Evolutionary conservation across 495 filamentous ascomycete genomes (phyloP).

Genomic region (Evernia prunastri): DNA sequence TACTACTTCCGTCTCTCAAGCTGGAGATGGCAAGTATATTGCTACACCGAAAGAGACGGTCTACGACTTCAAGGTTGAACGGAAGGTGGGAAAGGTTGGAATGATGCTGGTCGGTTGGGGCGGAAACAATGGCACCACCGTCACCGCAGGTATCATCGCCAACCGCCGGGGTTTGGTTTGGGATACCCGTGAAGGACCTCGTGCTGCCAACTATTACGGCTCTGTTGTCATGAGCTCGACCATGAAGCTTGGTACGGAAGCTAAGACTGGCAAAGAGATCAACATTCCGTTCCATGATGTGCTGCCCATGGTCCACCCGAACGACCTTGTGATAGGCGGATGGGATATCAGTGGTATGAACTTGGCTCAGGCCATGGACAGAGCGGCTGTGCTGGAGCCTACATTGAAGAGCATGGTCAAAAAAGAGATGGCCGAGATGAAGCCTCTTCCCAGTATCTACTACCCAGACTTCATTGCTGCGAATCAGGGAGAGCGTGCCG

Average conservation of each 20-base stretch:
- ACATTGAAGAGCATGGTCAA: conserved; percentile 79
- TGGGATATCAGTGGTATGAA: conserved; percentile 95
- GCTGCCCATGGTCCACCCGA: conserved; percentile 95
- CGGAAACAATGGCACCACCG: conserved; percentile 96
- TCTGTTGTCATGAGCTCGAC: conserved; percentile 96
- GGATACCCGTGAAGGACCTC: conserved; percentile 87
- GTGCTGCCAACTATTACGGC: conserved; percentile 91
- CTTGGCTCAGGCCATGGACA: conserved; percentile 89
- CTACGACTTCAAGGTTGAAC: conserved; percentile 97
- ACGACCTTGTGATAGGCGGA: conserved; percentile 90
- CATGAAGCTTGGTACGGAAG: conserved; percentile 87
- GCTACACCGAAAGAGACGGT: conserved; percentile 81
- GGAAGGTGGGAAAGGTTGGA: conserved; percentile 86
- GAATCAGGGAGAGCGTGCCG: conserved; percentile 95
- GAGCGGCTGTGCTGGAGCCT: conserved; percentile 89
- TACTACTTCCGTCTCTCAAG: conserved; percentile 72
- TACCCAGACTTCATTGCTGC: conserved; percentile 99
- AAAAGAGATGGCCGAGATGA: conserved; percentile 88
- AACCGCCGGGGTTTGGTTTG: conserved; percentile 81
- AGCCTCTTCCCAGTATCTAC: conserved; percentile 90
- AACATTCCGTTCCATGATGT: conserved; percentile 94
- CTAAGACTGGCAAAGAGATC: conserved; percentile 79
- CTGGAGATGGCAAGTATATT: conserved; percentile 68
- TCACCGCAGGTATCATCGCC: conserved; percentile 94
- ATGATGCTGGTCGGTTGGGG: conserved; percentile 98